Percentiles rank a stretch among this genome's conserved stretches.
Evolutionary conservation across 2,329 filamentous ascomycete genomes (phyloP).

Genomic region (Eutypa lata): DNA sequence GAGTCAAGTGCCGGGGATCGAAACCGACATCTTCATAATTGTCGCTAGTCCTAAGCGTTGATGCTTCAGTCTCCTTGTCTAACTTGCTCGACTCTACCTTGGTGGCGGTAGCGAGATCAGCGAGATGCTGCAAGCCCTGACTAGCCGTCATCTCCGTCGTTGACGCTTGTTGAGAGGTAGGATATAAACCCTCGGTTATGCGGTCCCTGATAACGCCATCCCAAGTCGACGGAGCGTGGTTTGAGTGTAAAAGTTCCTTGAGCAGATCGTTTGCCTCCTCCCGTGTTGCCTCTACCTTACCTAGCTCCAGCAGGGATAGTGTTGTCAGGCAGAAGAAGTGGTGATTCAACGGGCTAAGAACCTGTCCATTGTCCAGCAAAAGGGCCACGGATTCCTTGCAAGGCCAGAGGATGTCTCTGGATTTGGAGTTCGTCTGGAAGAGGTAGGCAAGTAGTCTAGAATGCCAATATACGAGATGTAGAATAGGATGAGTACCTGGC

Average conservation of each 20-base stretch:
- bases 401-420: constrained; percentile 57
- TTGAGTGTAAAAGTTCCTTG: constrained; percentile 54
- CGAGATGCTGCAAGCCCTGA: constrained; percentile 58
- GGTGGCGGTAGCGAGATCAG: constrained; percentile 51
- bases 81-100: constrained; percentile 20
- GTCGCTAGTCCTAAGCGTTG: constrained; percentile 23
- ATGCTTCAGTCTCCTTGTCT: constrained; percentile 18
- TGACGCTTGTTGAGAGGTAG: constrained; percentile 29
- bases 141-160: constrained; percentile 41
- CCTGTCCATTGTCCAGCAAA: constrained; percentile 50
- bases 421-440: constrained; percentile 52
- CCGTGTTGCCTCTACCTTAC: constrained; percentile 50
- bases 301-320: constrained; percentile 59
- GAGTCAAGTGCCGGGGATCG: constrained; percentile 35
- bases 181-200: constrained; percentile 41
- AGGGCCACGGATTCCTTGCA: constrained; percentile 58
- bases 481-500: constrained; percentile 47
- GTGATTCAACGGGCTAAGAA: constrained; percentile 63
- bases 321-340: constrained; percentile 61
- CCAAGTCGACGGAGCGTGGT: constrained; percentile 50
- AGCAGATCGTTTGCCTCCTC: constrained; percentile 56
- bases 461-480: constrained; percentile 70
- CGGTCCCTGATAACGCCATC: constrained; percentile 52
- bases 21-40: constrained; percentile 42
- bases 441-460: constrained; percentile 62